Base-by-base conservation (phyloP, 2,329 filamentous ascomycete species). In the Cladophialophora carrionii region DNA sequence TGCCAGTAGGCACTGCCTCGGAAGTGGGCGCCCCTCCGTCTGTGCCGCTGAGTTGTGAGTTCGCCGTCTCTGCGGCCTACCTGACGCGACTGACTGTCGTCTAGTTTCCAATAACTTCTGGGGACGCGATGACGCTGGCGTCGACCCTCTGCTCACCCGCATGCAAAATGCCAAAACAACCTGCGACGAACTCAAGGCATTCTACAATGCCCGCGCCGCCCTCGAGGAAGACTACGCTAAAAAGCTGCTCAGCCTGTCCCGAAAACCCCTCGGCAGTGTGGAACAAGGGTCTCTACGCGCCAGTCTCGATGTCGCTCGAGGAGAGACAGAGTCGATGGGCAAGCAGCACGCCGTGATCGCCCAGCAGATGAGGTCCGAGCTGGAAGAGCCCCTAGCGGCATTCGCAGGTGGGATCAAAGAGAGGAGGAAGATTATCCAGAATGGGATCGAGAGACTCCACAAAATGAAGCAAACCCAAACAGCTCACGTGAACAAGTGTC, bases 41-140 rank as follows among this genome's bases (percentile, higher is more conserved):
- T 31, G 69, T 71, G 37, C 70, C 70, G 14, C 49, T 71, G 37
- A 68, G 68, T 61, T 71, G 68, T 70, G 53, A 63, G 68, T 58
- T 8, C n/a, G 2, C 29, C 26, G 41, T n/a, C 43, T 4, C 2
- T 29, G 9, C 17, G 7, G 8, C 29, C 17, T 12, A 14, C 8
- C 52, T 24, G 41, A 10, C 17, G 2, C 26, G 4, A 29, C 63
- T 53, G 60, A 46, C 20, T 22, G 37, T 14, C 14, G 20, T 29
- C 17, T 55, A 71, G 69, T 99, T 81, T 94, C 95, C 74, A 99
- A 99, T 82, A 99, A 99, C 78, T 99, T 99, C 79, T 99, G 95
- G 95, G 95, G 95, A 70, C 98, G 96, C 83, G 94, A 98, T 77
- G 95, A 99, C 83, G 95, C 94, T 58, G 96, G 95, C 76, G 93